Percentiles rank a stretch among this genome's conserved stretches.
Evolutionary conservation across 148 eudicot species (phyloP).

Genomic region (Rhododendron molle): DNA sequence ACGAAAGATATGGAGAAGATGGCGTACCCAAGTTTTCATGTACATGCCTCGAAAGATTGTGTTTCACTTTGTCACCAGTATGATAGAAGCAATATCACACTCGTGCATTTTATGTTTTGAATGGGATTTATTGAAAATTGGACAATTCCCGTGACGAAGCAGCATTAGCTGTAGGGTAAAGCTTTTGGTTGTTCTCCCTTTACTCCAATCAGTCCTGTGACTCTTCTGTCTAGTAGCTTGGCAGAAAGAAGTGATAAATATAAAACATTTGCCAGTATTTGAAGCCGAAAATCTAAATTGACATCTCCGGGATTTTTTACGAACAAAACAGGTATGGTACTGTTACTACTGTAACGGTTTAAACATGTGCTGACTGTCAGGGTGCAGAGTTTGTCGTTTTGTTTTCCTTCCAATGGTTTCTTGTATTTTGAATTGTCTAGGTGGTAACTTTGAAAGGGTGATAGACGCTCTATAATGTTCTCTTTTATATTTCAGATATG

Average conservation of each 20-base stretch:
- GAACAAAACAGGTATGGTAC: background rate
- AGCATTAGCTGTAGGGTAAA: background rate
- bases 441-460: background rate
- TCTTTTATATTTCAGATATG: slow-evolving; percentile 12
- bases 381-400: background rate
- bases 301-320: background rate
- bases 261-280: background rate
- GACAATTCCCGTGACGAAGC: background rate
- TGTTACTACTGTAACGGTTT: background rate
- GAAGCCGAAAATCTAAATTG: background rate
- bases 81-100: background rate
- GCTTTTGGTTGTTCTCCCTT: background rate
- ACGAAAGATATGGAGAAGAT: background rate
- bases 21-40: background rate
- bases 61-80: background rate
- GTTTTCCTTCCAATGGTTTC: background rate
- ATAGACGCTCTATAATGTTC: background rate
- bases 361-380: background rate
- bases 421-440: background rate
- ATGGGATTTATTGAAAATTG: background rate
- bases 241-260: background rate
- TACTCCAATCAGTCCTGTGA: background rate
- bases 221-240: background rate
- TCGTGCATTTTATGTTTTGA: background rate
- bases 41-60: background rate